These are phyloP conservation scores for Coemansia sp. DNA, from an alignment of 192 early-diverging fungal species.

Conservation along the genomic window DNA sequence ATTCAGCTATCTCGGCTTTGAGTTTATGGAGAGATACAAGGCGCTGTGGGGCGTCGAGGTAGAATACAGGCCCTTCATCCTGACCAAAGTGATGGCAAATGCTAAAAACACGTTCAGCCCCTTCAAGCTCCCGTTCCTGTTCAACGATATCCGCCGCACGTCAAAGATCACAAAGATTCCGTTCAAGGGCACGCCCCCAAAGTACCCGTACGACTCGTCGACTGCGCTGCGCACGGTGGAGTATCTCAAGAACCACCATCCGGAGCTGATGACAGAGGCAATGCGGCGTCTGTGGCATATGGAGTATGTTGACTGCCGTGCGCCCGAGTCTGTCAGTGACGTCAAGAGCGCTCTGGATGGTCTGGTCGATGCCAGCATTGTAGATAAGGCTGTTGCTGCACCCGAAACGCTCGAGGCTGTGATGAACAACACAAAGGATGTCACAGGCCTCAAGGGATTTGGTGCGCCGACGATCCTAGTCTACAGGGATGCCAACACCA, in stretches of 20 bases:
- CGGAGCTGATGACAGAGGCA: slow-evolving; percentile 18
- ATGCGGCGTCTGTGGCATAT: slow-evolving; percentile 38
- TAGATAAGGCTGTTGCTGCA: slow-evolving; percentile 15
- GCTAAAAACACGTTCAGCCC: slow-evolving; percentile 35
- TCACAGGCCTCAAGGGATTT: slow-evolving; percentile 25
- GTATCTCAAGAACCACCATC: slow-evolving; percentile 17
- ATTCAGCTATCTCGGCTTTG: slow-evolving; percentile 47
- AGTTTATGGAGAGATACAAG: slow-evolving; percentile 47
- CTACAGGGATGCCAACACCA: slow-evolving; percentile 2
- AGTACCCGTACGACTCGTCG: slow-evolving; percentile 34
- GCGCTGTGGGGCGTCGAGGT: slow-evolving; percentile 33
- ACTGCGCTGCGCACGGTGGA: slow-evolving; percentile 30
- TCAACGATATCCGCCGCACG: slow-evolving; percentile 26
- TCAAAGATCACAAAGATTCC: slow-evolving; percentile 34
- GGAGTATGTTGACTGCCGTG: slow-evolving; percentile 26
- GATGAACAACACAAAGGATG: slow-evolving; percentile 7
- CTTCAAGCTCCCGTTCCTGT: slow-evolving; percentile 30
- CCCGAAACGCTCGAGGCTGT: slow-evolving; percentile 16
- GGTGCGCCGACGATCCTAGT: slow-evolving; percentile 43
- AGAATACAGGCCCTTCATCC: slow-evolving; percentile 37
- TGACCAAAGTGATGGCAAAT: slow-evolving; percentile 25
- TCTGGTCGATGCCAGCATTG: slow-evolving; percentile 4
- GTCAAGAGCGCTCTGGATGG: slow-evolving; percentile 26
- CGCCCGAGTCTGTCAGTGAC: slow-evolving; percentile 16
- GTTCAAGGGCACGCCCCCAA: slow-evolving; percentile 29